phyloP scores from a whole-genome alignment of 2,329 filamentous ascomycete genomes.

The Alternaria sp. region DNA sequence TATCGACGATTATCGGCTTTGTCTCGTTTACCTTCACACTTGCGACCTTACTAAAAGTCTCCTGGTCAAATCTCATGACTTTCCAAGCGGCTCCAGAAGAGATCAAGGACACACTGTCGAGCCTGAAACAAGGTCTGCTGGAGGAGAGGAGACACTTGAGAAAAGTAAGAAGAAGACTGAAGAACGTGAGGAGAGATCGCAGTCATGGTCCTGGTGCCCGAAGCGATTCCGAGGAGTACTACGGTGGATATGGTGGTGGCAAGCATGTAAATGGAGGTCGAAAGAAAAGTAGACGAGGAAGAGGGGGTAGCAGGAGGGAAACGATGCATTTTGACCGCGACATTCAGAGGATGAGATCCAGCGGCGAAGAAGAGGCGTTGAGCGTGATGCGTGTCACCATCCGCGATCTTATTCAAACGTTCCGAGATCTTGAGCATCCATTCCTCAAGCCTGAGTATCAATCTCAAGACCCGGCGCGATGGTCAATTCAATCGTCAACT shows the following conservation, averaged over 20 bases:
- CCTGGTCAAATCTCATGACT: slow-evolving; percentile 54
- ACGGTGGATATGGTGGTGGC: slow-evolving; percentile 17
- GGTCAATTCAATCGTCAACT: slow-evolving; percentile 18
- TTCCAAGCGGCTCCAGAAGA: slow-evolving; percentile 49
- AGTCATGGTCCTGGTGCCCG: slow-evolving; percentile 20
- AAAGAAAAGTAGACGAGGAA: slow-evolving; percentile 3
- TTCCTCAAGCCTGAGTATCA: slow-evolving; percentile 51
- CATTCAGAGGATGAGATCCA: slow-evolving; percentile 31
- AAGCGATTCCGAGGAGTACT: slow-evolving; percentile 17
- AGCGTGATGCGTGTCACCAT: slow-evolving; percentile 50
- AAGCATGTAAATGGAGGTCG: neutral
- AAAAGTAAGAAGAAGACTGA: slow-evolving; percentile 32
- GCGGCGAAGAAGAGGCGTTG: slow-evolving; percentile 46
- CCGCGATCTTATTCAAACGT: slow-evolving; percentile 48
- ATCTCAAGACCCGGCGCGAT: slow-evolving; percentile 20
- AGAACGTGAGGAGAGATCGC: slow-evolving; percentile 18
- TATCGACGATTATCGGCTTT: slow-evolving; percentile 52
- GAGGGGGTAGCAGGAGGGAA: slow-evolving; percentile 11
- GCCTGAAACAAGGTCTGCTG: slow-evolving; percentile 52
- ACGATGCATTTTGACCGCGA: slow-evolving; percentile 32
- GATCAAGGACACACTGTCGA: slow-evolving; percentile 53
- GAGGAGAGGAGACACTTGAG: slow-evolving; percentile 52
- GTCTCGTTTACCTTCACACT: slow-evolving; percentile 56
- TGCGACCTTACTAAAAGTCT: slow-evolving; percentile 53
- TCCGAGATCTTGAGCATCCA: slow-evolving; percentile 49